These are phyloP conservation scores for Leishmania guyanensis DNA, from an alignment of 208 protist species.

Conservation along the genomic window DNA sequence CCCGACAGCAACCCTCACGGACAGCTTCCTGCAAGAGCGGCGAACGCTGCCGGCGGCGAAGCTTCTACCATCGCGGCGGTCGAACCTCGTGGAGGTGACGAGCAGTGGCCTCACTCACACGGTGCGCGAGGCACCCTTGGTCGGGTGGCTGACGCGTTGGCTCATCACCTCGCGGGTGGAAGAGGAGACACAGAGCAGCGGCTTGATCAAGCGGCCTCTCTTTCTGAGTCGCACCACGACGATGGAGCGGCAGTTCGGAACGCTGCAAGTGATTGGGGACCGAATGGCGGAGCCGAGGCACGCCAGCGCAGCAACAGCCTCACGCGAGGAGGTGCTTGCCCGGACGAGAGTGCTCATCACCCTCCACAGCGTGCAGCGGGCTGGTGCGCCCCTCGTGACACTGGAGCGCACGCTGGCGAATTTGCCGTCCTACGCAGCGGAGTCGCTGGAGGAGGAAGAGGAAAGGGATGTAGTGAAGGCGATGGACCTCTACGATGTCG, in stretches of 20 bases:
- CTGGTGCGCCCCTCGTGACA: constrained; percentile 12
- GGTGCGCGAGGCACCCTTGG: constrained; percentile 18
- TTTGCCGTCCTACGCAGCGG: constrained; percentile 32
- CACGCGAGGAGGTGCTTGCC: constrained; percentile 11
- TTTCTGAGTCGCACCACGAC: constrained; percentile 26
- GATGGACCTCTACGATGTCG: constrained; percentile 18
- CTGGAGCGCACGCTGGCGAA: constrained; percentile 16
- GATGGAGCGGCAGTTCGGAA: constrained; percentile 41
- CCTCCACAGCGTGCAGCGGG: constrained; percentile 10
- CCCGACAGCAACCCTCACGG: constrained; percentile 20
- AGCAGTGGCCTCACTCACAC: constrained; percentile 72
- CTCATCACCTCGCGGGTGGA: constrained; percentile 11
- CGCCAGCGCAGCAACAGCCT: not conserved
- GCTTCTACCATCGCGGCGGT: constrained; percentile 24
- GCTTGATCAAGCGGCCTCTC: constrained; percentile 33
- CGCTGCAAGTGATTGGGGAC: constrained; percentile 26
- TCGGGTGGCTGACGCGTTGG: constrained; percentile 27
- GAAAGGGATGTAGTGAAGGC: constrained; percentile 3
- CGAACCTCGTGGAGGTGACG: constrained; percentile 59
- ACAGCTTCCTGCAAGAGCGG: constrained; percentile 15
- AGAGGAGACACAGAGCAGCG: constrained; percentile 9
- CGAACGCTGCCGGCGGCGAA: constrained; percentile 13
- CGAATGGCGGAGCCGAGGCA: constrained; percentile 1
- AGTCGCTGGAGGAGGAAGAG: constrained; percentile 6
- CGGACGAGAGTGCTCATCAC: constrained; percentile 24